A percentile compares a stretch with the other conserved stretches of the same genome.
Conservation (phyloP, 352 stramenopile species). For the Globisporangium ultimum region DNA sequence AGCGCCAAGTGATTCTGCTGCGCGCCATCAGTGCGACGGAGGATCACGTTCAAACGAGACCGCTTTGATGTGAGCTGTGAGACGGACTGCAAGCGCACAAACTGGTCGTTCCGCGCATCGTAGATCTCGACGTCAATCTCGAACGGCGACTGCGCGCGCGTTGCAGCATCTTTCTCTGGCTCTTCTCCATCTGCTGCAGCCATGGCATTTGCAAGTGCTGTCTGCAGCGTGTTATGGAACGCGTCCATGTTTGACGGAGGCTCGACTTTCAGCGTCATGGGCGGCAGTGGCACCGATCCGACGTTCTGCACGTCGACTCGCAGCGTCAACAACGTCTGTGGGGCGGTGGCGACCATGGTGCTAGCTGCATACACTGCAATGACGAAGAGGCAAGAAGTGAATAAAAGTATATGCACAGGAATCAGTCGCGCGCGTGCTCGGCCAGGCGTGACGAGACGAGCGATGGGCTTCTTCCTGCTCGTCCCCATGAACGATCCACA, state of each 20-base stretch:
- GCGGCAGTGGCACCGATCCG: background rate
- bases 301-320: conserved; percentile 17
- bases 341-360: background rate
- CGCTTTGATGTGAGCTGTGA: conserved; percentile 23
- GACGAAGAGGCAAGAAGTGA: background rate
- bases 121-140: conserved; percentile 40
- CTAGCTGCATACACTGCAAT: background rate
- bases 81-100: conserved; percentile 21
- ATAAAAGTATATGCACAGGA: background rate
- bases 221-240: conserved; percentile 3
- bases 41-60: conserved; percentile 39
- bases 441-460: background rate
- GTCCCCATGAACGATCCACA: background rate
- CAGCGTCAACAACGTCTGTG: conserved; percentile 9
- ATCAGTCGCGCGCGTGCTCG: background rate
- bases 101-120: conserved; percentile 29
- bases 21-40: conserved; percentile 16
- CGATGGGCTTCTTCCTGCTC: background rate
- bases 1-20: conserved; percentile 34
- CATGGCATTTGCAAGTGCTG: conserved; percentile 4
- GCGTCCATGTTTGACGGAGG: conserved; percentile 5
- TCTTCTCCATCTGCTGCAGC: background rate
- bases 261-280: conserved; percentile 10
- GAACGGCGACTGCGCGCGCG: background rate
- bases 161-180: background rate